A percentile compares a stretch with the other conserved stretches of the same genome.
Conservation (phyloP, 2,329 filamentous ascomycete genomes). For the Calcarisporium arbuscula region DNA sequence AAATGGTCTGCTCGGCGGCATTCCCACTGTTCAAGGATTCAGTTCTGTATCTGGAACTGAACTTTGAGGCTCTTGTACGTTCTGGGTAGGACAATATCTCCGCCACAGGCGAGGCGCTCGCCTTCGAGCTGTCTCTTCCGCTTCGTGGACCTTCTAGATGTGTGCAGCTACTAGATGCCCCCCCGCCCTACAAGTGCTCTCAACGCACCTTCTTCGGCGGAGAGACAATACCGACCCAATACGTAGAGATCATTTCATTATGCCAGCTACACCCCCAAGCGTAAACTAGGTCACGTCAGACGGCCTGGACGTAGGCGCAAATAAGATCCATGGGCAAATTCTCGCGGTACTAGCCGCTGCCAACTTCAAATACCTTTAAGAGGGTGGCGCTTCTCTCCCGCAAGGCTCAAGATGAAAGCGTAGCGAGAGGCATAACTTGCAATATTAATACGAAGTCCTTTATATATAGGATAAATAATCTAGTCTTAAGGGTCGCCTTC, state of each 20-base stretch:
- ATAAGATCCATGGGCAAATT: slow-evolving; percentile 6
- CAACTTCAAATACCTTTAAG: slow-evolving; percentile 6
- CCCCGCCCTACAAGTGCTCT: too few species aligned
- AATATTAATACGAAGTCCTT: slow-evolving; percentile 1
- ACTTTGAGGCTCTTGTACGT: too few species aligned
- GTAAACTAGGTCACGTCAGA: slow-evolving; percentile 3
- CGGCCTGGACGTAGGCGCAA: background rate
- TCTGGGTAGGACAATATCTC: too few species aligned
- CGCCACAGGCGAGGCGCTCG: too few species aligned
- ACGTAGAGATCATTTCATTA: background rate
- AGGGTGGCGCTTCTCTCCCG: slow-evolving; percentile 5
- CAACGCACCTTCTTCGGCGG: slow-evolving; percentile 26
- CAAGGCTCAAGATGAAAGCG: slow-evolving; percentile 3
- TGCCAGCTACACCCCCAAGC: background rate
- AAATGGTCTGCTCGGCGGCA: slow-evolving; percentile 77
- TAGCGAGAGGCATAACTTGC: slow-evolving; percentile 2
- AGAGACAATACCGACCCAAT: background rate
- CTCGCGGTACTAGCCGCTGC: slow-evolving; percentile 1
- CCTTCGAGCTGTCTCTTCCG: too few species aligned
- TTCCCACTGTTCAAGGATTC: slow-evolving; percentile 22
- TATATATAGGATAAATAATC: slow-evolving; percentile 13
- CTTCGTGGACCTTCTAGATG: too few species aligned
- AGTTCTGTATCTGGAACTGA: slow-evolving; percentile 52
- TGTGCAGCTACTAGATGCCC: too few species aligned
- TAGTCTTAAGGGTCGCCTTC: slow-evolving; percentile 7